Evolutionary conservation across 768 basidiomycete species (phyloP).

Genomic region (Chalciporus chontae): DNA sequence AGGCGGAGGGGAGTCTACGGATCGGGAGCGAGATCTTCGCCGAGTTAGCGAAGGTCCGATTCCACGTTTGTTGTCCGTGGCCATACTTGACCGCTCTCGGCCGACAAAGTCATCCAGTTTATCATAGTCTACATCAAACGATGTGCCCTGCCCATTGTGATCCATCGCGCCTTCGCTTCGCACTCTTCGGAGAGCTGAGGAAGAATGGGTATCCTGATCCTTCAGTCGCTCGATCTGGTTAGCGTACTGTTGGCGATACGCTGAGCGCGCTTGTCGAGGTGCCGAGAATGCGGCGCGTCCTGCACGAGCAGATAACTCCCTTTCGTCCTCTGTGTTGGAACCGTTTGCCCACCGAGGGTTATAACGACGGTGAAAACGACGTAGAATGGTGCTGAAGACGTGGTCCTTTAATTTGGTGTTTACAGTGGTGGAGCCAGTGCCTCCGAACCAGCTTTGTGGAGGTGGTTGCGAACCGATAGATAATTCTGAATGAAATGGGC

Average conservation of each 20-base stretch:
- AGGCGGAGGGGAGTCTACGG: conserved; percentile 28
- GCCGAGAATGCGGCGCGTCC: conserved; percentile 20
- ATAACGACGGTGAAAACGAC: conserved; percentile 58
- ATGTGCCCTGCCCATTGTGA: conserved; percentile 32
- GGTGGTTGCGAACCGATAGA: conserved; percentile 26
- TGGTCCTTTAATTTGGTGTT: conserved; percentile 95
- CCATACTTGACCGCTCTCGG: conserved; percentile 15
- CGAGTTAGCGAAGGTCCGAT: conserved; percentile 30
- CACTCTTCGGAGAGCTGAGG: conserved; percentile 51
- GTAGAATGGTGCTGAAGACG: conserved; percentile 86
- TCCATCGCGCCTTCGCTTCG: conserved; percentile 57
- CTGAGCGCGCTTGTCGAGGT: conserved; percentile 12
- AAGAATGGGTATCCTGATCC: conserved; percentile 35
- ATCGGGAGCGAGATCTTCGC: conserved; percentile 42
- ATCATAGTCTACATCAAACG: conserved; percentile 44
- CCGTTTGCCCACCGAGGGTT: conserved; percentile 32
- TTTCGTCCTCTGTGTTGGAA: conserved; percentile 54
- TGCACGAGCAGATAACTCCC: conserved; percentile 44
- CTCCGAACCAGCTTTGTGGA: conserved; percentile 67
- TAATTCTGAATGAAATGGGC: conserved; percentile 41
- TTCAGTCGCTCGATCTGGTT: conserved; percentile 38
- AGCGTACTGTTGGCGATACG: conserved; percentile 11
- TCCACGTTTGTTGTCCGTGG: conserved; percentile 20
- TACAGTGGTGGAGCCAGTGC: conserved; percentile 88
- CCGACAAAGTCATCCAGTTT: conserved; percentile 21